Base-by-base conservation (phyloP, 345 rosid genomes). In the Eutrema japonicum region DNA sequence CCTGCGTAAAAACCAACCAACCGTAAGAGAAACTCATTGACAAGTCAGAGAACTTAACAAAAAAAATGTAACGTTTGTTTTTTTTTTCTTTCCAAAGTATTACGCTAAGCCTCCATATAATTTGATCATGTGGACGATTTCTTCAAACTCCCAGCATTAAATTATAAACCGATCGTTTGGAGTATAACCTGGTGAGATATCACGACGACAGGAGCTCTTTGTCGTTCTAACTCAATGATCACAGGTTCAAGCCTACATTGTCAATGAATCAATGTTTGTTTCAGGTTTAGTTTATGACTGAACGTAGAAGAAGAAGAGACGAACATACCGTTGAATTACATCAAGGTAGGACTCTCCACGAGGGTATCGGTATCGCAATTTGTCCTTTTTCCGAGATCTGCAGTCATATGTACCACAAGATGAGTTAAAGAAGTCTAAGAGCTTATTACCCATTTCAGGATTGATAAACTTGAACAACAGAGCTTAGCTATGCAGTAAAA, bases 301-400 rank as follows among this genome's bases (percentile, higher is more conserved):
- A 16, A 14, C 1, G 8, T 32, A 10, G 16, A 56, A 41, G 45
- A 35, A 59, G 38, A 26, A 18, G 13, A 13, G 37, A 60, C 54
- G 11, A 58, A 50, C 62, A 58, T 62, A 96, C 99, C 99, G 89
- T 82, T 96, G 99, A 64, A 96, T 96, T 71, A 96, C 98, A 87
- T 96, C 99, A 18, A 96, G 90, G 74, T 96, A 96, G 53, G 99
- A 96, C 79, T 96, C 99, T 71, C 99, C 98, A 26, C 99, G 97
- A 76, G 99, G 98, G 83, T 90, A 96, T 60, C 98, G 79, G 66
- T 90, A 96, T 63, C 99, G 84, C 65, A 96, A 82, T 74, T 96
- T 96, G 83, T 96, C 99, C 79, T 96, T 92, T 71, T 79, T 70
- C 59, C 99, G 91, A 65, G 95, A 77, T 77, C 99, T 96, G 75